phyloP scores from a whole-genome alignment of 202 grass and related monocot genomes.

The Saccharum hybrid region DNA sequence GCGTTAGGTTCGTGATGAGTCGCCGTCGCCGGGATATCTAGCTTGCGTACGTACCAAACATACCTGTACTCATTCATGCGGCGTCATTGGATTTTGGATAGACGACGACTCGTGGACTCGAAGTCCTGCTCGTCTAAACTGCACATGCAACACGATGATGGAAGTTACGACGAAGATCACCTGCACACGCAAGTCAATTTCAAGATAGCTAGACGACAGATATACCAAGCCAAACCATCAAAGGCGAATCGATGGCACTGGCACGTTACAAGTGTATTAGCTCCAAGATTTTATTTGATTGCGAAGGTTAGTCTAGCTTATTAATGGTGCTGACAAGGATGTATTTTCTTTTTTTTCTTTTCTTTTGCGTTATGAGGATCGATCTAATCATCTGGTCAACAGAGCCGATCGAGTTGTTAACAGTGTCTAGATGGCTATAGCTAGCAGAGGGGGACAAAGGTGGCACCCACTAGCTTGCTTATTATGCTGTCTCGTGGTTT shows the following conservation, averaged over 20 bases:
- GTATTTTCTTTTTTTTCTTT: not conserved
- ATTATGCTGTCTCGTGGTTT: not conserved
- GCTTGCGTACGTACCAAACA: constrained; percentile 25
- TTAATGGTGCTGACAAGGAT: not conserved
- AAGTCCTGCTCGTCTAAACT: not conserved
- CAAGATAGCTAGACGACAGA: not conserved
- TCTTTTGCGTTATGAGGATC: too few species aligned
- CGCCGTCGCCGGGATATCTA: not conserved
- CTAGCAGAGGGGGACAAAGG: not conserved
- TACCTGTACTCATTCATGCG: not conserved
- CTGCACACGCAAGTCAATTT: not conserved
- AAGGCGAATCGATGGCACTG: not conserved
- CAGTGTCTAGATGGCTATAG: not conserved
- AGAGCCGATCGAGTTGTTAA: not conserved
- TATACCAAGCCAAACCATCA: not conserved
- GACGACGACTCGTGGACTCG: not conserved
- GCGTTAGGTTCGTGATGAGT: too few species aligned
- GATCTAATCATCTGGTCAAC: not conserved
- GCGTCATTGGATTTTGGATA: not conserved
- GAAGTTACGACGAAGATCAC: constrained; percentile 5
- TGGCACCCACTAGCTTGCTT: not conserved
- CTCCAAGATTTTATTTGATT: not conserved
- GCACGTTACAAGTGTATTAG: not conserved
- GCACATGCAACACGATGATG: not conserved
- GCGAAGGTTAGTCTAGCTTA: not conserved